phyloP scores from a whole-genome alignment of 1,284 basidiomycete species.

The Marasmius tenuissimus region DNA sequence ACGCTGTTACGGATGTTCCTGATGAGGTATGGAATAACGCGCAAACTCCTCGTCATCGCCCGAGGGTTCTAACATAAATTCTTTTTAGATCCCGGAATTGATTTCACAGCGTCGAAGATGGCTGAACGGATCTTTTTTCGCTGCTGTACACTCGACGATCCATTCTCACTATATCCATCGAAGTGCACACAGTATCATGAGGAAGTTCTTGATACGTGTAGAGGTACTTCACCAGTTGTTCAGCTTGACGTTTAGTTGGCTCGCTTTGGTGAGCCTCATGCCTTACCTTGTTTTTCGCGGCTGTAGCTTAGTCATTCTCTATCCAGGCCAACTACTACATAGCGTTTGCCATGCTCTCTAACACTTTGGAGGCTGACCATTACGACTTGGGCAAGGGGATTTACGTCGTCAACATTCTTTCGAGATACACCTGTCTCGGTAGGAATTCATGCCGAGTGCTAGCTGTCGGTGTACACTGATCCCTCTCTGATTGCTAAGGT shows the following conservation, averaged over 20 bases:
- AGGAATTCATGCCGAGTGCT: not conserved
- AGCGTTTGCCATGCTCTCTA: conserved; percentile 77
- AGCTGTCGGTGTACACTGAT: not conserved
- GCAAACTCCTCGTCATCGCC: not conserved
- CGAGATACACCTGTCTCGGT: conserved; percentile 86
- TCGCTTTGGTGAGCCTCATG: conserved; percentile 61
- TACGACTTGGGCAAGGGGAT: conserved; percentile 65
- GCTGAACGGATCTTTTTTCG: conserved; percentile 98
- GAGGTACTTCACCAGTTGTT: conserved; percentile 92
- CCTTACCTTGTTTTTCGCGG: not conserved
- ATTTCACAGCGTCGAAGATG: conserved; percentile 93
- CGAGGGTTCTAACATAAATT: not conserved
- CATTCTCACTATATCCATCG: conserved; percentile 94
- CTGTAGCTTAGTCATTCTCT: conserved; percentile 10
- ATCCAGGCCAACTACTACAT: conserved; percentile 86
- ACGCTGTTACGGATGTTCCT: conserved; percentile 90
- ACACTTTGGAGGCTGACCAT: conserved; percentile 64
- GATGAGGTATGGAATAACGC: conserved; percentile 59
- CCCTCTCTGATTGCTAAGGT: conserved; percentile 23
- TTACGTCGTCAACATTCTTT: conserved; percentile 71
- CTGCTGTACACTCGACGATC: conserved; percentile 85
- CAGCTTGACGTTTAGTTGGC: conserved; percentile 93
- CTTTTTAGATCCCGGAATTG: conserved; percentile 72
- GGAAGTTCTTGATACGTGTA: conserved; percentile 94
- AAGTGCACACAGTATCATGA: conserved; percentile 78